Conservation (phyloP, 2,329 filamentous ascomycete genomes). For the Camptophora hylomeconis region DNA sequence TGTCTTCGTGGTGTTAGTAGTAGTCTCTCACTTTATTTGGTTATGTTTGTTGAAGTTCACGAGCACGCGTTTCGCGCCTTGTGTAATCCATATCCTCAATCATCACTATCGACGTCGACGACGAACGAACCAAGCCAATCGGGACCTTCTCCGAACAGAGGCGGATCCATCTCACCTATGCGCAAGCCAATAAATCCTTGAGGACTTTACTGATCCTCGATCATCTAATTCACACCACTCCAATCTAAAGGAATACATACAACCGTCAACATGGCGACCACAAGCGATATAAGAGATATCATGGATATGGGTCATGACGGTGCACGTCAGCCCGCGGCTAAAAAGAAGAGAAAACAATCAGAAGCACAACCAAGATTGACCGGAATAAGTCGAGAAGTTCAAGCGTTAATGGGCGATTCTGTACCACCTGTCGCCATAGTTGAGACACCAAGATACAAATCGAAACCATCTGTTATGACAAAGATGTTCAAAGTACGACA, state of each 20-base stretch:
- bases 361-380: slow-evolving; percentile 30
- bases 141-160: too few species aligned
- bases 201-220: too few species aligned
- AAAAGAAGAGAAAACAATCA: slow-evolving; percentile 62
- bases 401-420: slow-evolving; percentile 35
- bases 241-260: neutral
- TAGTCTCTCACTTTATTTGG: too few species aligned
- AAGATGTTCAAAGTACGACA: slow-evolving; percentile 16
- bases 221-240: too few species aligned
- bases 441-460: slow-evolving; percentile 37
- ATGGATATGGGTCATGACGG: slow-evolving; percentile 62
- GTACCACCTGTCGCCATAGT: slow-evolving; percentile 40
- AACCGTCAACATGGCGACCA: slow-evolving; percentile 43
- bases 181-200: too few species aligned
- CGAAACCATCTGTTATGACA: slow-evolving; percentile 15
- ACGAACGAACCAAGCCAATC: too few species aligned
- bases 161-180: too few species aligned
- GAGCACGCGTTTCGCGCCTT: too few species aligned
- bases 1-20: too few species aligned
- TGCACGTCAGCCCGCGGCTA: slow-evolving; percentile 38
- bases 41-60: too few species aligned
- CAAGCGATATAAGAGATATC: slow-evolving; percentile 76
- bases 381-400: slow-evolving; percentile 39
- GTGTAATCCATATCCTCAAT: too few species aligned
- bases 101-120: too few species aligned